Conservation (phyloP, 139 green algal genomes). For the Chlamydomonas asymmetrica region DNA sequence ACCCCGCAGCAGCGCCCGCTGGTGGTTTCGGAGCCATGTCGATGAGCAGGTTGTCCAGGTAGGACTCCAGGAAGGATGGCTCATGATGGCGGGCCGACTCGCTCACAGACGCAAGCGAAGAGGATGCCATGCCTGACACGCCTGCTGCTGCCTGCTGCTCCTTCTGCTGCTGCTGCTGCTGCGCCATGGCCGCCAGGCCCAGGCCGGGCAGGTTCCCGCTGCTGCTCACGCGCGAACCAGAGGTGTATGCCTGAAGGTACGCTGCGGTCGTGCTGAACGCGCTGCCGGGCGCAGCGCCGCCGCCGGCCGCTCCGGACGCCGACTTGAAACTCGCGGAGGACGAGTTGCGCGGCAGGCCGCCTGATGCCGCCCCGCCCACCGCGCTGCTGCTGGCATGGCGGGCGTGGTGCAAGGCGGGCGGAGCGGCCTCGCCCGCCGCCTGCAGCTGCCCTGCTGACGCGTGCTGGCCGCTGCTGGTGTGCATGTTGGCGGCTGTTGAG, state of each 20-base stretch:
- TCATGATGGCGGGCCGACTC: background rate
- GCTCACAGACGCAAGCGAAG: background rate
- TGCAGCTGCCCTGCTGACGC: too few relatives aligned
- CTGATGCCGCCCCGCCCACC: too few relatives aligned
- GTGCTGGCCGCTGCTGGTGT: too few relatives aligned
- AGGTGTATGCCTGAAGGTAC: background rate
- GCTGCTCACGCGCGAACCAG: background rate
- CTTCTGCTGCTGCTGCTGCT: background rate
- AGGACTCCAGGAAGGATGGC: constrained; percentile 40
- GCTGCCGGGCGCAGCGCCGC: too few relatives aligned
- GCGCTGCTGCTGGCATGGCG: too few relatives aligned
- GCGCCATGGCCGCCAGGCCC: background rate
- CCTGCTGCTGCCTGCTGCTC: background rate
- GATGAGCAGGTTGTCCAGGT: constrained; percentile 45
- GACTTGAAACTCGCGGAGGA: too few relatives aligned
- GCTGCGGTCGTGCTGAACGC: background rate
- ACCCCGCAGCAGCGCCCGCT: too few relatives aligned
- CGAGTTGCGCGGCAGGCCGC: too few relatives aligned
- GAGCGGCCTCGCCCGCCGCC: too few relatives aligned
- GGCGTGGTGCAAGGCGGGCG: too few relatives aligned
- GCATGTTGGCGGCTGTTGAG: too few relatives aligned
- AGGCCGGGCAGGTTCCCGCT: background rate
- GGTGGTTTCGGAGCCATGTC: constrained; percentile 1
- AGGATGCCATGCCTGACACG: background rate
- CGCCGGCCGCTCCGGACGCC: too few relatives aligned